Conservation (phyloP, 768 basidiomycete species). For the Cyclocybe cylindracea region DNA sequence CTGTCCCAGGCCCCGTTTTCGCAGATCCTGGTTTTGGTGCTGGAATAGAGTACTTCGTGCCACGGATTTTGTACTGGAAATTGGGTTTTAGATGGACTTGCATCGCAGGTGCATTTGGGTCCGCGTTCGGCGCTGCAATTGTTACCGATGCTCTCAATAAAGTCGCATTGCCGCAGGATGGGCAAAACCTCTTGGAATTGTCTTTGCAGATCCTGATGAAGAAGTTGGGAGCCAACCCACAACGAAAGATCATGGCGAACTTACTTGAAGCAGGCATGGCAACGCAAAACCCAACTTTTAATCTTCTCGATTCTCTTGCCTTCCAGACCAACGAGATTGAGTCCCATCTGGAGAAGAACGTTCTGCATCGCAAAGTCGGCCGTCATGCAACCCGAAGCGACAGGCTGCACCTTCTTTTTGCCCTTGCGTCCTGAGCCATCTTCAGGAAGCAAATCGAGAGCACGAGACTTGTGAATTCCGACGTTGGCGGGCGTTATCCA, state of each 20-base stretch:
- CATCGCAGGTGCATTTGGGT: conserved; percentile 64
- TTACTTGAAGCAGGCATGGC: conserved; percentile 99
- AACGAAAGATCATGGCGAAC: conserved; percentile 28
- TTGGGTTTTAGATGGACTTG: conserved; percentile 93
- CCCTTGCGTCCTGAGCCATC: conserved; percentile 38
- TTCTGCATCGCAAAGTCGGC: conserved; percentile 99
- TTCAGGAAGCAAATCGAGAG: conserved; percentile 78
- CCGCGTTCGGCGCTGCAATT: conserved; percentile 63
- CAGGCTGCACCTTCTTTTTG: conserved; percentile 33
- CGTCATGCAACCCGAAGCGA: conserved; percentile 91
- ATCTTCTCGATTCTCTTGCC: conserved; percentile 90
- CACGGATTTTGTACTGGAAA: conserved; percentile 91
- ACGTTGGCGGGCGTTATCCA: conserved; percentile 97
- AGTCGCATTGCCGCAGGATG: conserved; percentile 93
- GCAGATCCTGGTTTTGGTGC: conserved; percentile 87
- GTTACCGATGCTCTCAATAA: conserved; percentile 91
- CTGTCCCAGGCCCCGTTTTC: conserved; percentile 79
- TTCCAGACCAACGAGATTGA: conserved; percentile 86
- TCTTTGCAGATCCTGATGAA: conserved; percentile 88
- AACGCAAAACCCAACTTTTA: conserved; percentile 94
- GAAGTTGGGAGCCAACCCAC: neutral
- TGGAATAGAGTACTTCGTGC: conserved; percentile 92
- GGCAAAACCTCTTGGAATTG: conserved; percentile 92
- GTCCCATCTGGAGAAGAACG: conserved; percentile 90
- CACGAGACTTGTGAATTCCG: conserved; percentile 81